Evolutionary conservation across 768 basidiomycete species (phyloP).

Genomic region (Lactifluus pinguis): DNA sequence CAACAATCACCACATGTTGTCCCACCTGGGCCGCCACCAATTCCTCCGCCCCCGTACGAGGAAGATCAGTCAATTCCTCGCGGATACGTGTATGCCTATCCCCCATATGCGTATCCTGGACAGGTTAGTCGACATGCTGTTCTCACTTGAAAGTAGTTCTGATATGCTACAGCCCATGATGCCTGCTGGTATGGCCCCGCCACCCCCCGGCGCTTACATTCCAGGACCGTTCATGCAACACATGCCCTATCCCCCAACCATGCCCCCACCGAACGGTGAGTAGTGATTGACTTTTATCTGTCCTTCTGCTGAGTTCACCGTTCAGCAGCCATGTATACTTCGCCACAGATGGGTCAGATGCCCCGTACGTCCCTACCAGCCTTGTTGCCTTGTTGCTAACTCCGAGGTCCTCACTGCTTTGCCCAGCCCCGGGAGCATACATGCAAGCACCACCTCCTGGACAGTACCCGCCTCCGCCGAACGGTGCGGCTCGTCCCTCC

Average conservation of each 20-base stretch:
- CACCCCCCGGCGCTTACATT: slow-evolving; percentile 74
- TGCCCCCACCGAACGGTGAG: slow-evolving; percentile 68
- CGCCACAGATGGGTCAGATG: slow-evolving; percentile 80
- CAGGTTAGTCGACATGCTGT: slow-evolving; percentile 41
- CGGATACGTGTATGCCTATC: slow-evolving; percentile 64
- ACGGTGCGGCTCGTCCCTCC: slow-evolving; percentile 70
- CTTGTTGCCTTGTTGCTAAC: neutral
- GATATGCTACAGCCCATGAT: slow-evolving; percentile 55
- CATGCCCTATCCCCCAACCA: slow-evolving; percentile 73
- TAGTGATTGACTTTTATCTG: neutral
- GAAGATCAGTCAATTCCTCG: slow-evolving; percentile 57
- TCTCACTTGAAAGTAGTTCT: neutral
- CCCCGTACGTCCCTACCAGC: slow-evolving; percentile 49
- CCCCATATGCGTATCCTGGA: slow-evolving; percentile 67
- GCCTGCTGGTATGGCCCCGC: slow-evolving; percentile 75
- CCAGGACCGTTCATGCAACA: slow-evolving; percentile 76
- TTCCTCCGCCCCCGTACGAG: slow-evolving; percentile 70
- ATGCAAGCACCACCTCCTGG: slow-evolving; percentile 73
- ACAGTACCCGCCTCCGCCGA: slow-evolving; percentile 69
- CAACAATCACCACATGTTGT: slow-evolving; percentile 58
- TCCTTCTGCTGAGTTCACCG: neutral
- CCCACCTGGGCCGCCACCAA: slow-evolving; percentile 58
- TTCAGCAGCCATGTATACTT: slow-evolving; percentile 63
- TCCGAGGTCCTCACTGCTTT: slow-evolving; percentile 3
- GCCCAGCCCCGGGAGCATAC: slow-evolving; percentile 59